Evolutionary conservation across 495 filamentous ascomycete species (phyloP), one percentile per base, ranked within the genome.

Genomic region (Aspergillus cavernicola): DNA sequence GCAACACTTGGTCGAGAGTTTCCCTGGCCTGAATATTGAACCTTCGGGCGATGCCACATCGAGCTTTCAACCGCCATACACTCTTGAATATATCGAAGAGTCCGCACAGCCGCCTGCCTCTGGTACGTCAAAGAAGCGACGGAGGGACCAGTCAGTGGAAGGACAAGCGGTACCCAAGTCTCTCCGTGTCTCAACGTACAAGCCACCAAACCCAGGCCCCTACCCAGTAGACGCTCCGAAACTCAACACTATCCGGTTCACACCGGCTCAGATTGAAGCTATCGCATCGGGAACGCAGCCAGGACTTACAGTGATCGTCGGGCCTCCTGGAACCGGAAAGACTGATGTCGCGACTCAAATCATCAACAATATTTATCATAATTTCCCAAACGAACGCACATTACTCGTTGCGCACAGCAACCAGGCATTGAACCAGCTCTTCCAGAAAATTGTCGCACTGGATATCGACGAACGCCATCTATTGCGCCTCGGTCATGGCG

Each of bases 281-380:
- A 96, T 99, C 55, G 80, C 84, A 35, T 97, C 93, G 29, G 93
- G 93, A 16, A 93, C 86, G 20, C 95, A 99, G 59, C 95, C 93
- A 13, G 93, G 93, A 11, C 79, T 99, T 39, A 96, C 92, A 10
- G 81, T 99, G 56, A 88, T 99, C 53, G 90, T 97, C 50, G 93
- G 93, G 0, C 93, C 93, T 35, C 93, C 93, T 8, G 93, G 93
- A 12, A 99, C 93, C 3, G 93, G 93, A 52, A 99, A 99, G 73
- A 99, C 93, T 23, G 93, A 99, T 69, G 95, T 99, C 50, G 90
- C 90, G 22, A 97, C 92, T 3, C 93, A 99, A 66, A 95, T 97
- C 57, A 97, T 99, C 71, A 96, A 89, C 78, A 97, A 97, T 64
- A 87, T 99, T 47, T 99, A 97, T 67, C 95, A 97, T 73, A 93